These are phyloP conservation scores for Podospora conica DNA, from an alignment of 495 filamentous ascomycete species.

Conservation along the genomic window DNA sequence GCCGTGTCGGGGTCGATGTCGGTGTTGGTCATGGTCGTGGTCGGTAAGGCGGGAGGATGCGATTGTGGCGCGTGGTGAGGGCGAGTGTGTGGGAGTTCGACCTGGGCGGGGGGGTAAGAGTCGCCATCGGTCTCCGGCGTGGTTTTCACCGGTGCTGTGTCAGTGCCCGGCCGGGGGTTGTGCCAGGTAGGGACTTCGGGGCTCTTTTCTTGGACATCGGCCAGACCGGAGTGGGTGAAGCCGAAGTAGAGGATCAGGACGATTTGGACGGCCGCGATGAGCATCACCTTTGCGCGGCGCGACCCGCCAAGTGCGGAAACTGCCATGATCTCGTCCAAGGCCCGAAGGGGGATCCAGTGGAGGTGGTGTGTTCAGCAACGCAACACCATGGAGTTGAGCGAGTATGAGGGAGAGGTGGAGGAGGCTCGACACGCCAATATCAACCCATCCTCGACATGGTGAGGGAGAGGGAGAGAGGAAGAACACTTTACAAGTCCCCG, in stretches of 20 bases:
- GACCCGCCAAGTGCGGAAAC: conserved; percentile 10
- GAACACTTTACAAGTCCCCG: background rate
- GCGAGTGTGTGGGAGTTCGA: background rate
- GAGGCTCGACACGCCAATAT: background rate
- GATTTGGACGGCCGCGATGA: conserved; percentile 15
- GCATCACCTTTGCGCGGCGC: conserved; percentile 12
- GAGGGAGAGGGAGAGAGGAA: background rate
- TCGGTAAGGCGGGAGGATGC: background rate
- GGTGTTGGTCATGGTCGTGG: background rate
- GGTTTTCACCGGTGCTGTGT: background rate
- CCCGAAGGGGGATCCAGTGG: background rate
- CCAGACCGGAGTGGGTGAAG: background rate
- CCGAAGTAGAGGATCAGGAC: conserved; percentile 17
- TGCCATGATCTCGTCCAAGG: conserved; percentile 9
- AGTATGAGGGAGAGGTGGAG: background rate
- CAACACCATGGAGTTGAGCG: background rate
- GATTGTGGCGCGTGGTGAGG: background rate
- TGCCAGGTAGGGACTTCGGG: background rate
- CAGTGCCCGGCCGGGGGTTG: background rate
- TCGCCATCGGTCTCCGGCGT: background rate
- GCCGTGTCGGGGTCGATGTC: too few relatives aligned
- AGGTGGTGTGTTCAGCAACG: background rate
- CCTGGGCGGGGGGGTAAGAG: background rate
- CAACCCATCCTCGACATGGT: background rate
- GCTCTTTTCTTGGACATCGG: background rate